A percentile compares a stretch with the other conserved stretches of the same genome.
Evolutionary conservation across 148 eudicot species (phyloP).

Genomic region (Heliosperma pusillum): DNA sequence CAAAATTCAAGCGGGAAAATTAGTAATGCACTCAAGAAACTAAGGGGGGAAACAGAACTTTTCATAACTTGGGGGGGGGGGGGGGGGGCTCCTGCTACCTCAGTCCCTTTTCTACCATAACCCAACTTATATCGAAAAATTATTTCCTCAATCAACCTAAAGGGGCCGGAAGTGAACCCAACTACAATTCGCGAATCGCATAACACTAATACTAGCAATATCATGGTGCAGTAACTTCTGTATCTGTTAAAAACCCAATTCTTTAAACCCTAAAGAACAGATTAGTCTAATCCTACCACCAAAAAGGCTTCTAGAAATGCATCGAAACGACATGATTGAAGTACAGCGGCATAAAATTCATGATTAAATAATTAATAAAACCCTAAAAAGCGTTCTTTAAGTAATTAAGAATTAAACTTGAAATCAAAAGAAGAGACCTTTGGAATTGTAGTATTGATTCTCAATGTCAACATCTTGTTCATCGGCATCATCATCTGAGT

Average conservation of each 20-base stretch:
- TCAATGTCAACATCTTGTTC: conserved; percentile 97
- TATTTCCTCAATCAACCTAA: not conserved
- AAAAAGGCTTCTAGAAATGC: no score
- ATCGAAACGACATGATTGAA: not conserved
- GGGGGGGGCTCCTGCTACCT: not conserved
- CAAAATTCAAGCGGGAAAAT: not conserved
- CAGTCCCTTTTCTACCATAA: not conserved
- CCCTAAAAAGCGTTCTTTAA: not conserved
- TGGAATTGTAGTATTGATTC: conserved; percentile 95
- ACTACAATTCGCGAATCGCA: not conserved
- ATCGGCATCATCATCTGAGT: conserved; percentile 93
- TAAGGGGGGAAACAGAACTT: not conserved
- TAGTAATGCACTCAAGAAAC: not conserved
- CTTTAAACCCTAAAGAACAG: not conserved
- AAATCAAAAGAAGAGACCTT: conserved; percentile 41
- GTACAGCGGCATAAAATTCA: not conserved
- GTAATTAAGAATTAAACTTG: not conserved
- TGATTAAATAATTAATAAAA: not conserved
- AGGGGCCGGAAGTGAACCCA: not conserved
- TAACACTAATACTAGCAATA: not conserved
- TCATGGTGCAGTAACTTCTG: not conserved
- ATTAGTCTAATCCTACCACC: not conserved
- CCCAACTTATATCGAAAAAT: not conserved
- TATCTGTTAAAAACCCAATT: not conserved
- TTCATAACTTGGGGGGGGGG: not conserved